Base-by-base conservation (phyloP, 768 basidiomycete genomes). In the Crassisporium funariophilum region DNA sequence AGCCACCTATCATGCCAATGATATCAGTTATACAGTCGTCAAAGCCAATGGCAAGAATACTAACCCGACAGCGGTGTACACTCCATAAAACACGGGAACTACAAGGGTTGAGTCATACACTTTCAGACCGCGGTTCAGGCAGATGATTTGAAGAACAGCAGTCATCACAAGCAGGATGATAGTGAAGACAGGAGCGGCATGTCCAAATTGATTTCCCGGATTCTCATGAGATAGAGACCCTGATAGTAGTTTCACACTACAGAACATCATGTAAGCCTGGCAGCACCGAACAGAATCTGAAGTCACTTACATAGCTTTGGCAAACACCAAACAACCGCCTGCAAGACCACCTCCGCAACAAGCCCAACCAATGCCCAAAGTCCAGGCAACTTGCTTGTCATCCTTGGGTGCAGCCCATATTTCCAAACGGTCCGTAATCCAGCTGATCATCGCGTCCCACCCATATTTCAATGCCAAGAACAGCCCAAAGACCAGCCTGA, bases 71-170 rank as follows among this genome's bases (percentile, higher is more conserved):
- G 87, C 88, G 0, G 91, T 94, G 60, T 94, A 95, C 8, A 93
- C 84, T 8, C 92, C 92, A 61, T 95, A 98, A 63, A 98, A 97
- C 11, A 95, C 86, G 0, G 95, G 95, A 0, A 97, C 94, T 13
- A 97, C 92, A 1, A 97, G 67, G 0, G 90, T 91, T 13, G 88
- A 91, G 59, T 93, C 94, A 56, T 95, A 95, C 7, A 90, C 85
- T 59, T 83, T 83, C n/a, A 95, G 74, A 5, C 88, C 94, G 33
- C 87, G 84, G 61, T 98, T 95, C 33, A 98, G 74, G 63, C 92
- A 95, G 34, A 92, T 82, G 46, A 98, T 95, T 63, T 98, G 95
- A 38, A 86, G 67, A 23, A 98, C 82, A 3, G 93, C 94, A 0
- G 93, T 93, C 35, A 81, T 61, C 4, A 74, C 77, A 27, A 87